These are phyloP conservation scores for Helminthosporium solani DNA, from an alignment of 2,329 filamentous ascomycete species.

Conservation along the genomic window DNA sequence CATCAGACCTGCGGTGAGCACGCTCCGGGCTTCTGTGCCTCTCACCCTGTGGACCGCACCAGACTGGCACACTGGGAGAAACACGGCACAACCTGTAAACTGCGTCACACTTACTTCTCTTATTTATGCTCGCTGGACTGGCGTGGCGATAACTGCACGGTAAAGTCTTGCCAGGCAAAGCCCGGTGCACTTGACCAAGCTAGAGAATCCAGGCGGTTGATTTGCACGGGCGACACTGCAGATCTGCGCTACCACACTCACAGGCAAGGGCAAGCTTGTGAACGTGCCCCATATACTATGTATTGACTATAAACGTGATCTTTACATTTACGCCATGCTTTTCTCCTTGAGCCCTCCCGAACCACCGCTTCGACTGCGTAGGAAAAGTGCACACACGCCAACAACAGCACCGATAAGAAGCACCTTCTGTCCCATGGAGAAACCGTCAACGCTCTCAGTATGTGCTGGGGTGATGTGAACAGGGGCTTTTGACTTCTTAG, in stretches of 20 bases:
- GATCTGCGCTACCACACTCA: conserved; percentile 9
- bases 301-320: conserved; percentile 5
- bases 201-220: background rate
- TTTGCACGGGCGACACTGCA: conserved; percentile 3
- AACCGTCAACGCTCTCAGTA: conserved; percentile 32
- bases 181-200: background rate
- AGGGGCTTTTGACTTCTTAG: conserved; percentile 18
- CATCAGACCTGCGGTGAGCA: conserved; percentile 1
- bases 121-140: conserved; percentile 1
- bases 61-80: conserved; percentile 11
- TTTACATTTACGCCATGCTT: conserved; percentile 41
- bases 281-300: conserved; percentile 12
- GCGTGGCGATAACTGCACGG: conserved; percentile 1
- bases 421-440: conserved; percentile 49
- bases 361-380: conserved; percentile 37
- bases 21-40: no score
- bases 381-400: conserved; percentile 44
- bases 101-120: conserved; percentile 1
- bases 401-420: conserved; percentile 48
- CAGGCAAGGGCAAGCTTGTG: conserved; percentile 8
- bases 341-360: conserved; percentile 37
- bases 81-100: background rate
- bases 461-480: conserved; percentile 19
- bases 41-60: conserved; percentile 9
- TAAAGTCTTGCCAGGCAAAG: conserved; percentile 9